These are phyloP conservation scores for Tuber microsphaerosporum DNA, from an alignment of 495 filamentous ascomycete genomes.

Conservation along the genomic window DNA sequence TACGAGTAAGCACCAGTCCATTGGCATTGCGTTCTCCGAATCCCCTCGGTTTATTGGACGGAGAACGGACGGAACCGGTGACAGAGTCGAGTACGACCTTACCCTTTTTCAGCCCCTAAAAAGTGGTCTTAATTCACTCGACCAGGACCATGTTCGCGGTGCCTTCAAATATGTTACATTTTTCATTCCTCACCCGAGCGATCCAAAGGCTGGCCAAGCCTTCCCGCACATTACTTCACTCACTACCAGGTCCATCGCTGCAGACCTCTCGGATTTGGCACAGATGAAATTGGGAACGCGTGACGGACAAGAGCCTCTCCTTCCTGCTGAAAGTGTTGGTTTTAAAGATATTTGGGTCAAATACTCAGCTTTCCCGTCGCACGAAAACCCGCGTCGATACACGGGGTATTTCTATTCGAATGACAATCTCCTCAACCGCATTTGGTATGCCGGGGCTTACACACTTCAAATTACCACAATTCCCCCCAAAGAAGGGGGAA, in stretches of 20 bases:
- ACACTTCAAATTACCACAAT: slow-evolving; percentile 56
- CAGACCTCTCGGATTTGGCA: not conserved
- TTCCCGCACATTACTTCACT: slow-evolving; percentile 8
- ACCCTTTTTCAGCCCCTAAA: slow-evolving; percentile 37
- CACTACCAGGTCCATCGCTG: slow-evolving; percentile 10
- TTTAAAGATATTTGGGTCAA: slow-evolving; percentile 41
- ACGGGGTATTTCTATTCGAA: slow-evolving; percentile 49
- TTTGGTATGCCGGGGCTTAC: slow-evolving; percentile 61
- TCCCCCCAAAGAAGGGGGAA: slow-evolving; percentile 48
- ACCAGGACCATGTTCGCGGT: slow-evolving; percentile 41
- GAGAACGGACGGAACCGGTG: slow-evolving; percentile 42
- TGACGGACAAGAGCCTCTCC: slow-evolving; percentile 23
- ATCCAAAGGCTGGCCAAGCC: slow-evolving; percentile 31
- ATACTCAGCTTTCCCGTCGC: slow-evolving; percentile 43
- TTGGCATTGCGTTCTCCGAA: slow-evolving; percentile 44
- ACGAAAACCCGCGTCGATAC: slow-evolving; percentile 44
- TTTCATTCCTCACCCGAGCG: slow-evolving; percentile 28
- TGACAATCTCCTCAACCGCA: slow-evolving; percentile 49
- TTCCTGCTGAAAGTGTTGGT: slow-evolving; percentile 19
- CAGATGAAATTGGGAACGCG: not conserved
- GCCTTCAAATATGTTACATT: slow-evolving; percentile 46
- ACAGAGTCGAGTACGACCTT: slow-evolving; percentile 39
- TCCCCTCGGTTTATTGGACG: slow-evolving; percentile 42
- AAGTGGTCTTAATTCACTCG: slow-evolving; percentile 42
- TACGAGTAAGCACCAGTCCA: slow-evolving; percentile 32